Conservation (phyloP, 768 basidiomycete species). For the Boletellus emodensis region DNA sequence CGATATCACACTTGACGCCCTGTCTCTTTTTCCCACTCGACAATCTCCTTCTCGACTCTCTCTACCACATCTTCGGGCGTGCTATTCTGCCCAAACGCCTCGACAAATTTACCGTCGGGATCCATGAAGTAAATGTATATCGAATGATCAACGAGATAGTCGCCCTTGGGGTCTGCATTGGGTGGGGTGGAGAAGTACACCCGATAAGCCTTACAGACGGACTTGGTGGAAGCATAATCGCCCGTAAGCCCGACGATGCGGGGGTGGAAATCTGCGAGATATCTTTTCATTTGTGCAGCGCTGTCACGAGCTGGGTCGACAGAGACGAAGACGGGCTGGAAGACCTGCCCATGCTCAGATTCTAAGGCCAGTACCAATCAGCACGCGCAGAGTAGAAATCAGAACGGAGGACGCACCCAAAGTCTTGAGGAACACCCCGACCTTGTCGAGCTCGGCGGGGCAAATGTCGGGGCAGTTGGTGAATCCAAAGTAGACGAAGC, state of each 20-base stretch:
- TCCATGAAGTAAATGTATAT: conserved; percentile 99
- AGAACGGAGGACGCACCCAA: conserved; percentile 50
- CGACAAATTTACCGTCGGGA: conserved; percentile 88
- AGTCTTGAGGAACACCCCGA: conserved; percentile 68
- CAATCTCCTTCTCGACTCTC: conserved; percentile 53
- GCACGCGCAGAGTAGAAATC: not conserved
- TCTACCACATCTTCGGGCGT: conserved; percentile 63
- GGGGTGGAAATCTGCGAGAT: conserved; percentile 86
- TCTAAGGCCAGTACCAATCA: conserved; percentile 42
- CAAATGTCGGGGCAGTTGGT: conserved; percentile 99
- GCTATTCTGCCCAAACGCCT: conserved; percentile 89
- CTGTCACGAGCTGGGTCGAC: conserved; percentile 95
- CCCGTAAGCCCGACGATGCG: conserved; percentile 86
- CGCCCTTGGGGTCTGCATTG: conserved; percentile 78
- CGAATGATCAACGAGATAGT: conserved; percentile 96
- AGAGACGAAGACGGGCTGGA: conserved; percentile 91
- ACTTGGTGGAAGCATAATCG: conserved; percentile 75
- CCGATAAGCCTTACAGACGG: conserved; percentile 90
- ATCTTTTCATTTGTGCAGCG: conserved; percentile 53
- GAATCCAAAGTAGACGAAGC: conserved; percentile 95
- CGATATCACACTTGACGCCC: conserved; percentile 28
- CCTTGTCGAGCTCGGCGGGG: conserved; percentile 96
- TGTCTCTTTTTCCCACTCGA: conserved; percentile 37
- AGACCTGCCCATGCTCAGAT: conserved; percentile 60
- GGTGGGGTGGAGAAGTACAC: conserved; percentile 98